Evolutionary conservation across 192 early-diverging fungal species (phyloP).

Genomic region (Umbelopsis sp.): DNA sequence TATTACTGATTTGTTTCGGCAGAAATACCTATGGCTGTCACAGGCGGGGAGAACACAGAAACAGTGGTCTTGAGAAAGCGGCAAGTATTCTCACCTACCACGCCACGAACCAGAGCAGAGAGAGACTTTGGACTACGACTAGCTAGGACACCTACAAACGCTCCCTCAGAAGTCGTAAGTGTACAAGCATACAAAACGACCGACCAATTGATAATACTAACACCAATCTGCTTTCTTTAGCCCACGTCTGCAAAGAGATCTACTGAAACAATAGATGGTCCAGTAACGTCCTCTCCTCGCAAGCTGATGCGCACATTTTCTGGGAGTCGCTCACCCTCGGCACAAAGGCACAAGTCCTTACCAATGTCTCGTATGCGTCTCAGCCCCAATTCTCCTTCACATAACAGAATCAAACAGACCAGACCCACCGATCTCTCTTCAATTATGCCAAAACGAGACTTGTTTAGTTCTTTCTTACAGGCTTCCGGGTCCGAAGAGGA

Average conservation of each 20-base stretch:
- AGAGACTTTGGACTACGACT: constrained; percentile 21
- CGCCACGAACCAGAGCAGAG: constrained; percentile 21
- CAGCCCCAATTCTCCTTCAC: background rate
- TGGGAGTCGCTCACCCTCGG: background rate
- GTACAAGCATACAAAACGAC: too few species aligned
- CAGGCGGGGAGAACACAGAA: constrained; percentile 14
- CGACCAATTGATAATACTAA: background rate
- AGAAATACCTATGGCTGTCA: background rate
- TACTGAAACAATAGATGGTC: background rate
- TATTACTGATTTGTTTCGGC: background rate
- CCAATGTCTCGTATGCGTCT: constrained; percentile 8
- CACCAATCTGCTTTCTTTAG: background rate
- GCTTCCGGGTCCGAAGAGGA: background rate
- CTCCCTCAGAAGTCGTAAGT: background rate
- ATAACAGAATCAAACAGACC: background rate
- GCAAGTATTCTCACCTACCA: constrained; percentile 18
- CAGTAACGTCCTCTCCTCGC: background rate
- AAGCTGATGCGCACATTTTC: constrained; percentile 13
- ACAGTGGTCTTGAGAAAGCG: constrained; percentile 20
- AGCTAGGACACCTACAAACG: constrained; percentile 17
- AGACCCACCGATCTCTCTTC: constrained; percentile 1
- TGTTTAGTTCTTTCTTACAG: constrained; percentile 7
- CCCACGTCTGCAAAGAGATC: background rate
- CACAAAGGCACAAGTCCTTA: background rate
- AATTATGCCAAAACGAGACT: constrained; percentile 4